These are phyloP conservation scores for Zanthoxylum bungeanum DNA, from an alignment of 345 rosid genomes.

Conservation along the genomic window DNA sequence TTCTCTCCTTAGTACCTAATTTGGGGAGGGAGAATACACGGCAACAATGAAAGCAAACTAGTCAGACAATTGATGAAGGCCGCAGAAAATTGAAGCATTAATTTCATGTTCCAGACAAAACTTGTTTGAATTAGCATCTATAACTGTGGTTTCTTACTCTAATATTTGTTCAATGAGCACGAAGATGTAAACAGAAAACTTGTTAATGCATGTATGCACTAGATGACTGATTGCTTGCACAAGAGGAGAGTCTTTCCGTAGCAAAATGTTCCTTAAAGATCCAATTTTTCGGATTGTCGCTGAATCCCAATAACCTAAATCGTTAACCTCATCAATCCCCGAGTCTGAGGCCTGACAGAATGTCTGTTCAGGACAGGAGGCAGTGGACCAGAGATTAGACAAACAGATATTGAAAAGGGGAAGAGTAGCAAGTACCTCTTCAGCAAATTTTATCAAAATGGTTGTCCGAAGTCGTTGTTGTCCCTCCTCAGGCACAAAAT, in stretches of 20 bases:
- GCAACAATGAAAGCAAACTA: background rate
- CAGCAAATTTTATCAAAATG: constrained; percentile 91
- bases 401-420: background rate
- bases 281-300: background rate
- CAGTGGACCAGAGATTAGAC: background rate
- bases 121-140: background rate
- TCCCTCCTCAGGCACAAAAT: constrained; percentile 98
- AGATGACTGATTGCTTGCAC: background rate
- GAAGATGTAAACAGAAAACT: background rate
- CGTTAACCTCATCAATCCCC: background rate
- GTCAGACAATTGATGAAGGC: background rate
- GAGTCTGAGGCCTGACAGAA: background rate
- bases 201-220: background rate
- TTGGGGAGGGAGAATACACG: background rate
- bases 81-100: background rate
- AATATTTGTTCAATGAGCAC: background rate
- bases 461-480: constrained; percentile 97
- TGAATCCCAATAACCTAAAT: background rate
- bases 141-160: background rate
- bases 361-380: background rate
- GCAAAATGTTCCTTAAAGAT: background rate
- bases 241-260: background rate
- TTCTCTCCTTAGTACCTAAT: constrained; percentile 78
- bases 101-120: background rate
- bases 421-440: constrained; percentile 56